A percentile compares a stretch with the other conserved stretches of the same genome.
Evolutionary conservation across 148 eudicot species (phyloP).

Genomic region (Linanthus parryae): DNA sequence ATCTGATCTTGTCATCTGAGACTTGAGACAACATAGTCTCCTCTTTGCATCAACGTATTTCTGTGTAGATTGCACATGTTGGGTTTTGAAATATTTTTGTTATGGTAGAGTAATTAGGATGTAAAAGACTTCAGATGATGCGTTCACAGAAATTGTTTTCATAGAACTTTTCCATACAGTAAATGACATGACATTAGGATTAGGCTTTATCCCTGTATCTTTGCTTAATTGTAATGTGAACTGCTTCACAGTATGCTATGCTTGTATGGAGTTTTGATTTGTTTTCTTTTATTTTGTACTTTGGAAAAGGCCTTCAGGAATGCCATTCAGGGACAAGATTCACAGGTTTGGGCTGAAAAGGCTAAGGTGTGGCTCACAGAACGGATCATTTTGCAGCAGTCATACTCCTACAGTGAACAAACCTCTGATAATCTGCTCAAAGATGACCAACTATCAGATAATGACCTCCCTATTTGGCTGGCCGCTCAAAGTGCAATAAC

Average conservation of each 20-base stretch:
- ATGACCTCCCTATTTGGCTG: constrained; percentile 67
- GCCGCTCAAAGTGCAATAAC: constrained; percentile 90
- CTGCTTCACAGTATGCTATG: not conserved
- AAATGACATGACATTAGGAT: too few relatives aligned
- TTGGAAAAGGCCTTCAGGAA: constrained; percentile 32
- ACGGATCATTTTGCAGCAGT: constrained; percentile 27
- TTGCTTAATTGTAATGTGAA: constrained; percentile 1
- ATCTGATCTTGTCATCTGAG: too few relatives aligned
- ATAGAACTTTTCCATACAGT: too few relatives aligned
- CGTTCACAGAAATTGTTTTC: too few relatives aligned
- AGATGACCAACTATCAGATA: constrained; percentile 31
- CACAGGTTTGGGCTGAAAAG: constrained; percentile 35
- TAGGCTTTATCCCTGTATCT: not conserved
- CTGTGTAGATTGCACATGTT: too few relatives aligned
- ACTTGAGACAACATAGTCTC: too few relatives aligned
- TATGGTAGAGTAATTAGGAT: too few relatives aligned
- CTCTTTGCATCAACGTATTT: too few relatives aligned
- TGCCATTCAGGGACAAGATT: constrained; percentile 26
- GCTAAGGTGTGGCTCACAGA: constrained; percentile 49
- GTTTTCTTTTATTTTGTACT: constrained; percentile 5
- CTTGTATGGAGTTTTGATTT: constrained; percentile 6
- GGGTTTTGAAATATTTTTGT: too few relatives aligned
- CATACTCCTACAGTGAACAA: constrained; percentile 32
- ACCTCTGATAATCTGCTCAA: constrained; percentile 21
- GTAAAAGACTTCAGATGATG: too few relatives aligned